Evolutionary conservation across 169 alveolate species (phyloP).

Genomic region (Plasmodium vivax): DNA sequence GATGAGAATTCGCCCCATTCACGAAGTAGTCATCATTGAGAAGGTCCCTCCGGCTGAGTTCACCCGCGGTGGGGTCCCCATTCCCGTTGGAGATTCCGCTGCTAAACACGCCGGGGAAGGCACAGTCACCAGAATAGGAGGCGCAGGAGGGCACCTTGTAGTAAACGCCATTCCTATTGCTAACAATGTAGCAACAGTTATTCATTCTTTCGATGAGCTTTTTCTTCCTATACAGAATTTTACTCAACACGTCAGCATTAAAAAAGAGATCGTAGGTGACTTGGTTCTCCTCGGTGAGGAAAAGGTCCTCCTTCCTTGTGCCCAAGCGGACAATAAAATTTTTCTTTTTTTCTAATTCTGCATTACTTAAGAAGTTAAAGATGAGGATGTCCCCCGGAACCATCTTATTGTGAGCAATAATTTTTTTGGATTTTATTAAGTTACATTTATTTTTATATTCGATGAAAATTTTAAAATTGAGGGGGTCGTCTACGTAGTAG

Average conservation of each 20-base stretch:
- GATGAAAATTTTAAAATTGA: slow-evolving; percentile 52
- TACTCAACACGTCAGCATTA: slow-evolving; percentile 32
- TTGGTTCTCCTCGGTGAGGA: slow-evolving; percentile 44
- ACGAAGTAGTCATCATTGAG: slow-evolving; percentile 19
- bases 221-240: slow-evolving; percentile 39
- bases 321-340: slow-evolving; percentile 29
- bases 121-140: not conserved
- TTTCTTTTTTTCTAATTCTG: slow-evolving; percentile 48
- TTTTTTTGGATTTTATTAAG: slow-evolving; percentile 37
- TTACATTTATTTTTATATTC: slow-evolving; percentile 71
- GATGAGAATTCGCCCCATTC: not conserved
- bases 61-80: not conserved
- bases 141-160: not conserved
- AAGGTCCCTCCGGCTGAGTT: not conserved
- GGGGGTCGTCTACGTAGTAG: slow-evolving; percentile 19
- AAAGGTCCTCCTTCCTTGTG: slow-evolving; percentile 36
- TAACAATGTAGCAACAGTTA: slow-evolving; percentile 27
- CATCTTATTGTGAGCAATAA: slow-evolving; percentile 62
- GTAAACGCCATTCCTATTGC: slow-evolving; percentile 40
- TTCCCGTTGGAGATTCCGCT: not conserved
- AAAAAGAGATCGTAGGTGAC: slow-evolving; percentile 13
- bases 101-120: not conserved
- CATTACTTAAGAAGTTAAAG: slow-evolving; percentile 54
- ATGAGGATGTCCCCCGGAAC: slow-evolving; percentile 52
- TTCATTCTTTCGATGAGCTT: slow-evolving; percentile 25